Base-by-base conservation (phyloP, 352 stramenopile genomes). In the Aphanomyces cochlioides region DNA sequence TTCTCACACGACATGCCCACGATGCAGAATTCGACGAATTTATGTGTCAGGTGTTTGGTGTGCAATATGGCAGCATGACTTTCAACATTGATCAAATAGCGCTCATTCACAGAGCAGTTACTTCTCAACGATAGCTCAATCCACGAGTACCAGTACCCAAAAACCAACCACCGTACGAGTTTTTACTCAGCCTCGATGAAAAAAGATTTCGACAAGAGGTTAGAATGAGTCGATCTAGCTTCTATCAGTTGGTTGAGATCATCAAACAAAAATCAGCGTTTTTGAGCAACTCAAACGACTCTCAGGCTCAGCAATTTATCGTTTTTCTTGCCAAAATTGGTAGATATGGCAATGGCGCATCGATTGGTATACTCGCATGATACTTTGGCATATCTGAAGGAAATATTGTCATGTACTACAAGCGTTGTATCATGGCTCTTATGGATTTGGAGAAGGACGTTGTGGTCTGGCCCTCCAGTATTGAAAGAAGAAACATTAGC, bases 361-460 rank as follows among this genome's bases (percentile, higher is more conserved):
- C 13, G 12, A 48, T 66, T 19, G 57, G n/a, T 12, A 34, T 66
- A 12, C 15, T 66, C 5, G 57, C 57, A 7, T 7, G 57, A 15
- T 66, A 66, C n/a, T 66, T 66, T 53, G 57, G 57, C 53, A 48
- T 66, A 21, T 53, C 37, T 48, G 57, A 66, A 19, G 57, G 57
- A 45, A 34, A 5, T 66, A 34, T 66, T 63, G 13, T 7, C 13
- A 7, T 7, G 37, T 66, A 53, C 57, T 66, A 7, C 28, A 66
- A 53, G 12, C 6, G 57, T 7, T 53, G 37, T 19, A 45, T 66
- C 7, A 21, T 53, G 37, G 57, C 57, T 10, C 47, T 66, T 7
- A 21, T 66, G 37, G 47, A 17, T 7, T 34, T 66, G 13, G 57
- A 66, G 57, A n/a, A 15, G 41, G 13, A 21, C 21, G 41, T 53